Percentiles rank a stretch among this genome's conserved stretches.
Evolutionary conservation across 129 eudicot genomes (phyloP).

Genomic region (Centella asiatica): DNA sequence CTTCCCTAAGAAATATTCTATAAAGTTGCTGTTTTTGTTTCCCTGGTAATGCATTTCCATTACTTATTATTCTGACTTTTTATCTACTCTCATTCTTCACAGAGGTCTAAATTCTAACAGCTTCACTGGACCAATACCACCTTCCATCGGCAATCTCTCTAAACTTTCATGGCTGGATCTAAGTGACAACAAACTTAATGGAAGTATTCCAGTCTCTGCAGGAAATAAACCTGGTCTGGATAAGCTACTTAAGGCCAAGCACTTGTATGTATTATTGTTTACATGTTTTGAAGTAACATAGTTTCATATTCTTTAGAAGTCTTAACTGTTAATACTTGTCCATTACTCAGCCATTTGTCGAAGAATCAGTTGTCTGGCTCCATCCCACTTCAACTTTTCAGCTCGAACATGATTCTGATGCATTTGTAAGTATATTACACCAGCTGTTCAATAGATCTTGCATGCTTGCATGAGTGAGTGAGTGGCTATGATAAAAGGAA

Average conservation of each 20-base stretch:
- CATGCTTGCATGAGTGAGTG: background rate
- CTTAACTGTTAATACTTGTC: background rate
- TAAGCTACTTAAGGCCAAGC: slow-evolving; percentile 51
- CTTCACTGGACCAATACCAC: slow-evolving; percentile 68
- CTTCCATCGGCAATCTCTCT: slow-evolving; percentile 54
- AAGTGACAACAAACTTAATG: slow-evolving; percentile 61
- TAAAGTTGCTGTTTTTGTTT: too few species aligned
- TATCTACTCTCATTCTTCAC: slow-evolving; percentile 13
- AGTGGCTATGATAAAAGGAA: background rate
- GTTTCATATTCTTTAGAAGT: background rate
- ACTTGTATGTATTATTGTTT: slow-evolving; percentile 64
- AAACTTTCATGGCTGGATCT: slow-evolving; percentile 75
- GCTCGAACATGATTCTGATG: slow-evolving; percentile 51
- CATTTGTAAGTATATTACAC: slow-evolving; percentile 61
- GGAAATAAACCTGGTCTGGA: slow-evolving; percentile 57
- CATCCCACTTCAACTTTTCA: slow-evolving; percentile 49
- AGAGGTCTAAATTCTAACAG: slow-evolving; percentile 66
- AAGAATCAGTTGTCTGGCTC: slow-evolving; percentile 63
- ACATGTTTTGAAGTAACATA: background rate
- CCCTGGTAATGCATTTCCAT: background rate
- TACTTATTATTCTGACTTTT: background rate
- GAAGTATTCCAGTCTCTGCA: slow-evolving; percentile 66
- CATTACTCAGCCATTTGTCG: slow-evolving; percentile 62
- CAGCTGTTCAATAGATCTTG: background rate
- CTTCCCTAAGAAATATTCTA: background rate